phyloP scores from a whole-genome alignment of 768 basidiomycete species.

The Xerocomus brunneocitrinus region DNA sequence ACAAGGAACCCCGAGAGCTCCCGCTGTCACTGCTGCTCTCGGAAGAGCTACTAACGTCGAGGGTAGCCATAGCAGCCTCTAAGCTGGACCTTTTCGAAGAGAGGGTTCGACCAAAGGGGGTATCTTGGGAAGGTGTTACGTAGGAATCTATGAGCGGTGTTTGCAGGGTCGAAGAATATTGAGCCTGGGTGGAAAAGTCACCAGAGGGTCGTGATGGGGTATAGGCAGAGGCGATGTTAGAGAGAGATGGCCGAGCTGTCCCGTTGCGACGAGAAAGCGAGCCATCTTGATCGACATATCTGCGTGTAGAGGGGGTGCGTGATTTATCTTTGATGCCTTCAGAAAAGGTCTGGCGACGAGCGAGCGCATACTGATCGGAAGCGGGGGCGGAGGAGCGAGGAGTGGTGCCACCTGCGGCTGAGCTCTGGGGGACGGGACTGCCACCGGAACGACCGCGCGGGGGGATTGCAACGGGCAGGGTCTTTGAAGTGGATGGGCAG shows the following conservation, averaged over 20 bases:
- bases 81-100: constrained; percentile 30
- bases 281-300: constrained; percentile 52
- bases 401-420: constrained; percentile 23
- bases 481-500: constrained; percentile 38
- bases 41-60: constrained; percentile 42
- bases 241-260: constrained; percentile 43
- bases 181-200: constrained; percentile 18
- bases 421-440: constrained; percentile 41
- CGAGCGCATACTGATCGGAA: constrained; percentile 39
- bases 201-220: constrained; percentile 19
- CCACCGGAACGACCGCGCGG: constrained; percentile 47
- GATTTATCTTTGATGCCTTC: constrained; percentile 54
- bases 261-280: constrained; percentile 44
- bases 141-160: constrained; percentile 21
- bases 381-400: constrained; percentile 33
- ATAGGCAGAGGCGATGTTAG: constrained; percentile 34
- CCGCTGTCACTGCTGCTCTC: constrained; percentile 57
- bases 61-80: constrained; percentile 37
- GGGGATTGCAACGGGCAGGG: constrained; percentile 33
- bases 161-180: constrained; percentile 17
- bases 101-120: constrained; percentile 31
- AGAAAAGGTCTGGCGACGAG: constrained; percentile 47
- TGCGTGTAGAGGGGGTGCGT: constrained; percentile 60
- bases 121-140: constrained; percentile 27
- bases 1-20: constrained; percentile 49